These are phyloP conservation scores for Fusarium avenaceum DNA, from an alignment of 2,329 filamentous ascomycete genomes.

Conservation along the genomic window DNA sequence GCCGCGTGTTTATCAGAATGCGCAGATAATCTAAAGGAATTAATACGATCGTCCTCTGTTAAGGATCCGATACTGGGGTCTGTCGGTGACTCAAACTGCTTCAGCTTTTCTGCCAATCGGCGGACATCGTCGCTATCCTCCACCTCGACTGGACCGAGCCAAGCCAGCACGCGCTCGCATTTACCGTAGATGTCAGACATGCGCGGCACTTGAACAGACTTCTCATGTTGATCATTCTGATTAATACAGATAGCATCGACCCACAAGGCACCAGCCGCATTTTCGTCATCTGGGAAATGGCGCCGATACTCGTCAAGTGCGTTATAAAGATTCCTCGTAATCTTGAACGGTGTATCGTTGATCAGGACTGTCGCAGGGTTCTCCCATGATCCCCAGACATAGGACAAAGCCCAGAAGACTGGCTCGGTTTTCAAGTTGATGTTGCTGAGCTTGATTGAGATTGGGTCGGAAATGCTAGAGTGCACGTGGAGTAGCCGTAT, in stretches of 20 bases:
- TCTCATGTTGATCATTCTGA: slow-evolving; percentile 17
- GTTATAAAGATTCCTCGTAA: slow-evolving; percentile 17
- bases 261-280: not conserved
- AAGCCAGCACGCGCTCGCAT: slow-evolving; percentile 28
- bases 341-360: not conserved
- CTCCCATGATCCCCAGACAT: slow-evolving; percentile 23
- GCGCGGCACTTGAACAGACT: slow-evolving; percentile 23
- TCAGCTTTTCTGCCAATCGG: not conserved
- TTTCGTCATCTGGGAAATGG: rapidly evolving
- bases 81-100: not conserved
- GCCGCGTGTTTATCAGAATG: rapidly evolving
- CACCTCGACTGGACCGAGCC: not conserved
- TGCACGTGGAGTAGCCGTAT: not conserved
- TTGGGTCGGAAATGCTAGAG: rapidly evolving
- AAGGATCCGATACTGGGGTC: rapidly evolving
- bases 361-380: slow-evolving; percentile 3
- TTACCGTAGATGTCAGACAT: slow-evolving; percentile 35
- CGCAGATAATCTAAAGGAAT: not conserved
- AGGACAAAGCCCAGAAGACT: slow-evolving; percentile 26
- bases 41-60: not conserved
- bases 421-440: not conserved
- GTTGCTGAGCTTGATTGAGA: not conserved
- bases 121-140: not conserved
- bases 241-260: slow-evolving; percentile 32
- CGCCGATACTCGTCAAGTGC: slow-evolving; percentile 11